Base-by-base conservation (phyloP, 805 yeast genomes). In the Ogataea paradorogensis region DNA sequence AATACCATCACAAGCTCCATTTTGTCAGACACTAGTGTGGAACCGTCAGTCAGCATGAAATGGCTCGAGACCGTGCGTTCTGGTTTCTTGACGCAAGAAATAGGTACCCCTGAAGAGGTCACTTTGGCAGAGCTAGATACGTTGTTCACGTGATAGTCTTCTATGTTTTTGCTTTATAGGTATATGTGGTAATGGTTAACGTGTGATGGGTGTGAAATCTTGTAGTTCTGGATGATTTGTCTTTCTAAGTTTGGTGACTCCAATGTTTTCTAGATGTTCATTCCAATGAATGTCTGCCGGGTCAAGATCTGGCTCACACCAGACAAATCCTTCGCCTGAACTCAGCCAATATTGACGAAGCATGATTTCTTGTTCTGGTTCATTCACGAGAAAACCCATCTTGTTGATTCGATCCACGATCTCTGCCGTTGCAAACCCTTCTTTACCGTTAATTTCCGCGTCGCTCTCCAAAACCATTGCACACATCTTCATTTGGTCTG, bases 301-400 rank as follows among this genome's bases (percentile, higher is more conserved):
- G 55, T 87, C 95, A 55, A 83, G 84, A 56, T 86, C 95, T 1
- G 95, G 95, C 55, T 86, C 95, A 9, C 76, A 82, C 95, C 95
- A 86, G 45, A 82, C 85, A 55, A 84, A 86, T 10, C 88, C 89
- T 39, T 82, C 90, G 22, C 95, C 95, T 7, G 87, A 85, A 29
- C 83, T 73, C 56, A 85, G 78, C 95, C 95, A 86, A 63, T 85
- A 86, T 51, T 88, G 95, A 55, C 85, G 84, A 50, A 86, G 52
- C 66, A 78, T 70, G 33, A 76, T 56, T 45, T 86, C 95, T 44
- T 77, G 82, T 40, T 80, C 77, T 33, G 83, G 78, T 50, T 77
- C 76, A 53, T 67, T 67, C 10, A 70, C 59, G 4, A 59, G 65
- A 33, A 61, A 59, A 4, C 63, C 63, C 58, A 71, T 62, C 33